A percentile compares a stretch with the other conserved stretches of the same genome.
Evolutionary conservation across 768 basidiomycete species (phyloP).

Genomic region (Lentinula boryana): DNA sequence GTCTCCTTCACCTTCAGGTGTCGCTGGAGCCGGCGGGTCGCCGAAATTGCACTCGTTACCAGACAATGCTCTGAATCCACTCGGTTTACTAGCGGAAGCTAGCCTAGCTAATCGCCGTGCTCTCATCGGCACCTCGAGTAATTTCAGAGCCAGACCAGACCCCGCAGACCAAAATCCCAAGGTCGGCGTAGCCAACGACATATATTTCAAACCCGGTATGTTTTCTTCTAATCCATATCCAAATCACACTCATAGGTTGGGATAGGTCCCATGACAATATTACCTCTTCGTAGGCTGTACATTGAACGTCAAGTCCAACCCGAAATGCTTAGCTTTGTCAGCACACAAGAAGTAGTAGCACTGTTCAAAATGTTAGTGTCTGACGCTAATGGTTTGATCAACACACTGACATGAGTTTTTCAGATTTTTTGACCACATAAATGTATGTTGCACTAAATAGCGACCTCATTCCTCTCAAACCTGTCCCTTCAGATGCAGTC

Average conservation of each 20-base stretch:
- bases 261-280: conserved; percentile 80
- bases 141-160: conserved; percentile 30
- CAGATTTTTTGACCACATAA: conserved; percentile 74
- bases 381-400: conserved; percentile 1
- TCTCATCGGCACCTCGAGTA: conserved; percentile 36
- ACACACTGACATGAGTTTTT: conserved; percentile 6
- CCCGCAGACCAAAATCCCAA: conserved; percentile 37
- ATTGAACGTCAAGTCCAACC: conserved; percentile 90
- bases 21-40: conserved; percentile 41
- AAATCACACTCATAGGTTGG: conserved; percentile 1
- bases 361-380: conserved; percentile 80
- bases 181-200: conserved; percentile 76
- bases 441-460: conserved; percentile 46
- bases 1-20: conserved; percentile 39
- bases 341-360: conserved; percentile 84
- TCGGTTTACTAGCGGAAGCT: conserved; percentile 89
- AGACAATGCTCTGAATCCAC: conserved; percentile 87
- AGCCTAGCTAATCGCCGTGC: conserved; percentile 71
- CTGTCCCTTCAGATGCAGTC: conserved; percentile 55
- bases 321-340: conserved; percentile 87
- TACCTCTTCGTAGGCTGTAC: conserved; percentile 75
- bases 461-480: conserved; percentile 2
- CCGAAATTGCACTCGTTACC: conserved; percentile 89
- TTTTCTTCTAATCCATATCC: conserved; percentile 4
- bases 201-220: conserved; percentile 89